Evolutionary conservation across 1,284 basidiomycete genomes (phyloP), one percentile per base, ranked within the genome.

Genomic region (Heterobasidion parviporum): DNA sequence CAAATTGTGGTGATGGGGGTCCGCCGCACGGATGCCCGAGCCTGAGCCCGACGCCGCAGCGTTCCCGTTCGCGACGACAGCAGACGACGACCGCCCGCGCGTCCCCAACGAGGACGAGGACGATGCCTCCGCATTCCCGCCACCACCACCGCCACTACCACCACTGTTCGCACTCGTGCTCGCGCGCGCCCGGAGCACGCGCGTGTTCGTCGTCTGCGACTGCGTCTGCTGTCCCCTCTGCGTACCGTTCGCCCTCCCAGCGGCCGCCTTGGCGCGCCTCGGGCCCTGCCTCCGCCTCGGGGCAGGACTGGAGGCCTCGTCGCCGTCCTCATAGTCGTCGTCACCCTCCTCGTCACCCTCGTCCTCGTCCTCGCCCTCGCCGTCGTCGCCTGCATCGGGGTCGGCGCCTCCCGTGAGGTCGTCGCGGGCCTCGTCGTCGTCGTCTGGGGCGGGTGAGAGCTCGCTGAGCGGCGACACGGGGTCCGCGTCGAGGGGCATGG

Each of bases 381-480:
- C 54, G 35, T 58, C 62, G 47, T 54, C 16, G 47, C 45, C 41
- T 52, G 59, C 8, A 55, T 61, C 45, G 54, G 68, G 65, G 54
- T 35, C 26, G 20, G 60, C 54, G 36, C 65, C 63, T 51, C 80
- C 75, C 43, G 52, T 56, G 26, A 26, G 26, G n/a, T 62, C 59
- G 43, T 66, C 63, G 52, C 80, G 75, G 43, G 48, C 56, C 15
- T 62, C 59, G 47, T 64, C 62, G 50, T 64, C 64, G 34, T 62
- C 62, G 64, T 82, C 81, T 50, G 80, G 77, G 0, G 81, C 76
- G 7, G 82, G 80, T 6, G 85, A 85, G 36, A 87, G 78, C 60
- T 87, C 85, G 61, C 82, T 86, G 64, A 87, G 78, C 3, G 85
- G 85, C 0, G 85, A 85, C 41, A 81, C 80, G 57, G 74, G 73